Evolutionary conservation across 2,329 filamentous ascomycete genomes (phyloP), one percentile per base, ranked within the genome.

Genomic region (Neoarthrinium moseri): DNA sequence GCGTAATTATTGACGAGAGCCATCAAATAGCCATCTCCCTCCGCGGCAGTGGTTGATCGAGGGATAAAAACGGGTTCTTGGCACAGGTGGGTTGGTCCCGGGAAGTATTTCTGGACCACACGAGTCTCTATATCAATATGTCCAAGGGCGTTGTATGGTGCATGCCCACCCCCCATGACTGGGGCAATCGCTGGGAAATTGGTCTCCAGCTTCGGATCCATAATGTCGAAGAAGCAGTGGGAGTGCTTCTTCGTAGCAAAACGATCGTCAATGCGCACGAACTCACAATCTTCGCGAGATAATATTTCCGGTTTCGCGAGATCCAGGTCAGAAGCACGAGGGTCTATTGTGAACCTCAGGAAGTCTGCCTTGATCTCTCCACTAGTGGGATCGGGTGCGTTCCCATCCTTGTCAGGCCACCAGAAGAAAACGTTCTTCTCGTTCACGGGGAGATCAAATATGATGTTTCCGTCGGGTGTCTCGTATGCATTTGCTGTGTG

Each of bases 21-120:
- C n/a, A 73, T 60, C 52, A 56, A 60, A 52, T 67, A 73, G 1
- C 71, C 71, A 34, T 73, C 69, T 1, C 68, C 70, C 47, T 74
- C 70, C 3, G 45, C 49, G 1, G 55, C 62, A 20, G 60, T 58
- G 2, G 57, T 55, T 1, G 54, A 51, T 12, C 62, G 52, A 0
- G 70, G 69, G 5, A 73, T 63, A 35, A 73, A 73, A 0, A 68
- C 62, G 0, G 70, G 70, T 35, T 74, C 71, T 51, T 73, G 69
- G 15, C 71, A 64, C 6, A 64, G 60, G 24, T 61, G 61, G n/a
- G 33, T 44, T 24, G 15, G 8, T 59, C 65, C 21, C 60, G 63
- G 2, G 64, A 67, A 17, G 60, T 64, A 50, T 57, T 68, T 40
- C 4, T 39, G 46, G 33, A 46, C 23, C 2, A 29, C 42, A 0